Percentiles rank a stretch among this genome's conserved stretches.
Evolutionary conservation across 192 early-diverging fungal species (phyloP).

Genomic region (Umbelopsis vinacea): DNA sequence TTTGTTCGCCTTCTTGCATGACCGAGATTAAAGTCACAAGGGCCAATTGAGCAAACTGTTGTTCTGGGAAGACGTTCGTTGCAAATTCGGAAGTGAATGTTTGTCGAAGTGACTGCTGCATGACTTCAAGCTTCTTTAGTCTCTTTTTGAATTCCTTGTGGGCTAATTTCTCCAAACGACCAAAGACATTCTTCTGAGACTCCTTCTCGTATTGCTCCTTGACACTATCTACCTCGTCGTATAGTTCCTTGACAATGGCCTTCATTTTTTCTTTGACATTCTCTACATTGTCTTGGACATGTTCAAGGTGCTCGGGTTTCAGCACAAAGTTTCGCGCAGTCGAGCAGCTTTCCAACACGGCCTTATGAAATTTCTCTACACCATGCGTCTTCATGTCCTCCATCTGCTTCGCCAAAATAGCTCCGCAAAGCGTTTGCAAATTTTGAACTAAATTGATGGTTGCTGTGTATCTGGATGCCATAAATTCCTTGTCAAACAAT

Average conservation of each 20-base stretch:
- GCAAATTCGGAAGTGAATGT: conserved; percentile 55
- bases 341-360: conserved; percentile 9
- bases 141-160: conserved; percentile 74
- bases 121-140: conserved; percentile 64
- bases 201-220: conserved; percentile 22
- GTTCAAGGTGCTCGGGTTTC: conserved; percentile 39
- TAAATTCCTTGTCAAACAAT: conserved; percentile 27
- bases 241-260: conserved; percentile 35
- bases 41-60: conserved; percentile 50
- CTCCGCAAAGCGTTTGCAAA: conserved; percentile 19
- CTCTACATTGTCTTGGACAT: conserved; percentile 28
- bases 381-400: conserved; percentile 26
- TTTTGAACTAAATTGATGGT: conserved; percentile 8
- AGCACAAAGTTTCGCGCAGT: background rate
- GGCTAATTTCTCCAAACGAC: conserved; percentile 60
- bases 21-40: conserved; percentile 67
- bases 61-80: conserved; percentile 34
- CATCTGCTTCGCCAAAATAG: conserved; percentile 23
- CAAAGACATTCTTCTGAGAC: conserved; percentile 24
- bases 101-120: conserved; percentile 59
- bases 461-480: conserved; percentile 3
- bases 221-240: conserved; percentile 39
- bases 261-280: conserved; percentile 1
- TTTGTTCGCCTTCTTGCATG: conserved; percentile 76
- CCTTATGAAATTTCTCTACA: conserved; percentile 13